A percentile compares a stretch with the other conserved stretches of the same genome.
phyloP scores from a whole-genome alignment of 768 basidiomycete genomes.

The Gyrodon lividus region DNA sequence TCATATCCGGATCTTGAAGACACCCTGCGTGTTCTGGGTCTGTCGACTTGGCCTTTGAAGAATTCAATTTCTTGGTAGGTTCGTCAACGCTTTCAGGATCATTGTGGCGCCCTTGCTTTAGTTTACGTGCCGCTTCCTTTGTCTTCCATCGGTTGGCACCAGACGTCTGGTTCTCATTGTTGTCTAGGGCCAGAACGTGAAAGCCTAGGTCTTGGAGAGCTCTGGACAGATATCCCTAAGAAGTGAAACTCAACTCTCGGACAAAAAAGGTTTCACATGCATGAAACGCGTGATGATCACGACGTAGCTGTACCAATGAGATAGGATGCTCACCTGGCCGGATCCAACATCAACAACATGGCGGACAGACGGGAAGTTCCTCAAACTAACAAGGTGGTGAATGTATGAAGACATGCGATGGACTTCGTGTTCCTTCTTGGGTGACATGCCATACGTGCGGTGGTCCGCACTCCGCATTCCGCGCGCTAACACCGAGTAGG shows the following conservation, averaged over 20 bases:
- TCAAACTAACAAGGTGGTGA: constrained; percentile 31
- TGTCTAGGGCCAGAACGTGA: constrained; percentile 68
- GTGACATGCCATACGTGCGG: constrained; percentile 56
- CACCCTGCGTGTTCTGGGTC: neutral
- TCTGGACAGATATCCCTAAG: constrained; percentile 64
- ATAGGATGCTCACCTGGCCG: constrained; percentile 51
- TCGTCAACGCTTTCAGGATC: neutral
- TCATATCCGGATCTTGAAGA: neutral
- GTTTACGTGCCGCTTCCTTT: constrained; percentile 20
- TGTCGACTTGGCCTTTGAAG: neutral
- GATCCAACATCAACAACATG: constrained; percentile 74
- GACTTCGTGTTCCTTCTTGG: constrained; percentile 77
- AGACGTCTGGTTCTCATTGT: constrained; percentile 53
- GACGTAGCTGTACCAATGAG: neutral
- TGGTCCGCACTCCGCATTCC: constrained; percentile 2
- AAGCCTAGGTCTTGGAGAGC: constrained; percentile 35
- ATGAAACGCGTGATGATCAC: neutral
- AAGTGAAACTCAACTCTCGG: neutral
- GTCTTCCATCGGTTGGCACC: constrained; percentile 51
- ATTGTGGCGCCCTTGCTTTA: constrained; percentile 9
- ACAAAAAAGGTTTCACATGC: neutral
- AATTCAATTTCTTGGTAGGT: neutral
- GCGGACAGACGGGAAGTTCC: constrained; percentile 21
- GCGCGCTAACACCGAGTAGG: constrained; percentile 7
- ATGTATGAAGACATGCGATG: constrained; percentile 59